Evolutionary conservation across 2,329 filamentous ascomycete genomes (phyloP).

Genomic region (Myrmaecium sp.): DNA sequence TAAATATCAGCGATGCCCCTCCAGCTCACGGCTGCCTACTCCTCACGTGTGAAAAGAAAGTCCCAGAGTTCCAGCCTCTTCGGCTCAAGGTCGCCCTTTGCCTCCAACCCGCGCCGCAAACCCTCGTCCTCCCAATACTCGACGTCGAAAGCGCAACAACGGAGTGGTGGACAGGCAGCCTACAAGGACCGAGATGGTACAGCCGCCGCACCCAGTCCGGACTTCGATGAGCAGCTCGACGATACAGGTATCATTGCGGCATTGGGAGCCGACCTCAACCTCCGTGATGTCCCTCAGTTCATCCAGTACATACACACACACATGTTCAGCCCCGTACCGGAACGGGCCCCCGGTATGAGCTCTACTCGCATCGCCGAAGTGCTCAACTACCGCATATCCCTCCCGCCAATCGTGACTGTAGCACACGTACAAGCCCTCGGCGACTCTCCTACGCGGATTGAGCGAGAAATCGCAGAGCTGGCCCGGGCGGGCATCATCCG

Average conservation of each 20-base stretch:
- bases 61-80: too few relatives aligned
- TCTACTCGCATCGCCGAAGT: slow-evolving; percentile 46
- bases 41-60: slow-evolving; percentile 8
- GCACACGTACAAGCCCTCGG: slow-evolving; percentile 51
- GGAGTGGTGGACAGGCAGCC: too few relatives aligned
- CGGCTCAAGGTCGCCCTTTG: slow-evolving; percentile 21
- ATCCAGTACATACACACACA: slow-evolving; percentile 42
- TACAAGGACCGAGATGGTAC: too few relatives aligned
- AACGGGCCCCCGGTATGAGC: slow-evolving; percentile 41
- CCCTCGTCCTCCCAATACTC: slow-evolving; percentile 7
- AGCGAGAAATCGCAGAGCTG: slow-evolving; percentile 50
- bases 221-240: slow-evolving; percentile 32
- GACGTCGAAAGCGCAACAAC: slow-evolving; percentile 3
- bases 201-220: slow-evolving; percentile 7
- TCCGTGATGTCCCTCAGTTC: slow-evolving; percentile 46
- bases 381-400: slow-evolving; percentile 39
- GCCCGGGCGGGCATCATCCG: slow-evolving; percentile 39
- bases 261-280: slow-evolving; percentile 37
- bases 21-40: slow-evolving; percentile 6
- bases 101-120: slow-evolving; percentile 19
- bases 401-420: slow-evolving; percentile 49
- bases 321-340: slow-evolving; percentile 50
- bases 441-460: slow-evolving; percentile 43
- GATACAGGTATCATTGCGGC: slow-evolving; percentile 41
- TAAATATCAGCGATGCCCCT: slow-evolving; percentile 6